phyloP scores from a whole-genome alignment of 1,284 basidiomycete species.

The Paramarasmius palmivorus region DNA sequence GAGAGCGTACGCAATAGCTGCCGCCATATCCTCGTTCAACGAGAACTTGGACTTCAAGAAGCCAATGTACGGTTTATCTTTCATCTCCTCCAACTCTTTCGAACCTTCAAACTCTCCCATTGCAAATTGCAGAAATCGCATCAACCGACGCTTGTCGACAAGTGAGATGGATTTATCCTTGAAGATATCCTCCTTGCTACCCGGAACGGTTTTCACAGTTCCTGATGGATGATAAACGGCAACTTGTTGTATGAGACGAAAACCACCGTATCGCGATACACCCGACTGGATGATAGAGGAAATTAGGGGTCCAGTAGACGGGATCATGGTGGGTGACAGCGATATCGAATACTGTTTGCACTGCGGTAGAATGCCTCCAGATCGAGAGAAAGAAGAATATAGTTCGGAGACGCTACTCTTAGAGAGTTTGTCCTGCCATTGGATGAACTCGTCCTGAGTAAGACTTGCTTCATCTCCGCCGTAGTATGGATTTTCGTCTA shows the following conservation, averaged over 20 bases:
- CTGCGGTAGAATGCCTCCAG: conserved; percentile 43
- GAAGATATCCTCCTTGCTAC: conserved; percentile 94
- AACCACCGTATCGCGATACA: conserved; percentile 89
- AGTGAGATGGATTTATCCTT: conserved; percentile 79
- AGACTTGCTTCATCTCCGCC: conserved; percentile 84
- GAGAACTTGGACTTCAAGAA: conserved; percentile 68
- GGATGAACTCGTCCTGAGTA: conserved; percentile 75
- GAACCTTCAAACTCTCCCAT: conserved; percentile 71
- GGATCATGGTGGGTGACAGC: conserved; percentile 81
- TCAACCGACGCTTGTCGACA: conserved; percentile 87
- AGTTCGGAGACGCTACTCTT: conserved; percentile 11
- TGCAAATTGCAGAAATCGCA: conserved; percentile 89
- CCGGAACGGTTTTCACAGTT: conserved; percentile 71
- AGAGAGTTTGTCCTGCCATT: conserved; percentile 51
- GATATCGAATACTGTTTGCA: conserved; percentile 85
- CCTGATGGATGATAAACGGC: conserved; percentile 55
- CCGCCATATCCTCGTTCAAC: conserved; percentile 57
- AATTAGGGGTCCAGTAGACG: conserved; percentile 80
- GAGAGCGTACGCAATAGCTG: conserved; percentile 71
- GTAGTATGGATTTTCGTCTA: conserved; percentile 87
- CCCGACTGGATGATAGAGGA: conserved; percentile 81
- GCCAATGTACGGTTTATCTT: conserved; percentile 52
- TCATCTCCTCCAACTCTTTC: conserved; percentile 60
- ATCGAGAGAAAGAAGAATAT: conserved; percentile 45
- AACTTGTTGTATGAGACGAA: conserved; percentile 82